phyloP scores from a whole-genome alignment of 2,329 filamentous ascomycete genomes.

The Cladophialophora exuberans region DNA sequence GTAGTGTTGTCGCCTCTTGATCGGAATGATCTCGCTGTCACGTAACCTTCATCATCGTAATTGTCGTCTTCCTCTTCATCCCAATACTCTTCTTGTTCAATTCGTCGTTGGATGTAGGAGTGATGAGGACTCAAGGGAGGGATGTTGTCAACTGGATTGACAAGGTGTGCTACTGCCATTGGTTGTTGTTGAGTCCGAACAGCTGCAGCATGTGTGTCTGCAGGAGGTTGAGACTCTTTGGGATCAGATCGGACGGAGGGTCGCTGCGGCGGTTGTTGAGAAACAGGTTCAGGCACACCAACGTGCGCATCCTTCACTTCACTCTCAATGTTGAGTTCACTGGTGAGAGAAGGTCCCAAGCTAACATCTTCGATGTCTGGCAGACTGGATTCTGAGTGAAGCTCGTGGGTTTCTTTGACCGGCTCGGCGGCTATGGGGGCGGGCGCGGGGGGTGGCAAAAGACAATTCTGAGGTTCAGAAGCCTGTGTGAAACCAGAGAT shows the following conservation, averaged over 20 bases:
- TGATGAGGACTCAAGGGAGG: constrained; percentile 28
- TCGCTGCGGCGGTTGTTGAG: constrained; percentile 10
- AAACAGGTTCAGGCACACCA: constrained; percentile 14
- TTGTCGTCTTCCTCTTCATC: constrained; percentile 74
- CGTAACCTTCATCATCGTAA: constrained; percentile 69
- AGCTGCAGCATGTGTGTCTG: constrained; percentile 2
- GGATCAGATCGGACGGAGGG: neutral
- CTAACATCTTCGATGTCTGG: constrained; percentile 31
- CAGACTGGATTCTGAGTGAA: constrained; percentile 30
- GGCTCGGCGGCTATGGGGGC: constrained; percentile 32
- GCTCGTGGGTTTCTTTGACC: constrained; percentile 25
- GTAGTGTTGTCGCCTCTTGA: constrained; percentile 76
- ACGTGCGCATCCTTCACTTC: constrained; percentile 7
- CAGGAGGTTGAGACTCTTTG: neutral
- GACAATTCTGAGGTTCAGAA: constrained; percentile 32
- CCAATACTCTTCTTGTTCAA: constrained; percentile 73
- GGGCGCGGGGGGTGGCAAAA: constrained; percentile 13
- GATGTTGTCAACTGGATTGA: constrained; percentile 19
- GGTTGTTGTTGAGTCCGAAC: constrained; percentile 18
- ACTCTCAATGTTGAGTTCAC: constrained; percentile 18
- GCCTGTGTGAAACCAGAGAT: neutral
- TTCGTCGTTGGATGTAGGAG: constrained; percentile 34
- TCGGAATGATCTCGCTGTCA: constrained; percentile 76
- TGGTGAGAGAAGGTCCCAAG: constrained; percentile 21
- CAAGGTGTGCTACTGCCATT: constrained; percentile 24